Base-by-base conservation (phyloP, 495 filamentous ascomycete genomes). In the Aspergillus campestris region DNA sequence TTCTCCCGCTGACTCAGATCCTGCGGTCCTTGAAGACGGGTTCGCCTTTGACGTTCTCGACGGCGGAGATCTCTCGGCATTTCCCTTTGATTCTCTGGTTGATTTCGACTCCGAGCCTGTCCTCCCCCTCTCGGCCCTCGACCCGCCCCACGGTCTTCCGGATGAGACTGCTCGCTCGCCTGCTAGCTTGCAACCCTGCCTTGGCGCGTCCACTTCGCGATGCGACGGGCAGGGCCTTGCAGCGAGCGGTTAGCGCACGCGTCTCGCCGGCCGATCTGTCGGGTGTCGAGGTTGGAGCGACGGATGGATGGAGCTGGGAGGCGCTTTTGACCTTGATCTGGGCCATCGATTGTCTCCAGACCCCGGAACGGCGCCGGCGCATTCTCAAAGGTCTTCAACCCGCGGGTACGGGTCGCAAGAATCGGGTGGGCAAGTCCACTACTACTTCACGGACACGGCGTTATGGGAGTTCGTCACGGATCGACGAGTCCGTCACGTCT, bases 221-320 rank as follows among this genome's bases (percentile, higher is more conserved):
- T 87, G 87, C 87, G 86, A 90, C 87, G 82, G 80, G 84, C 79
- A 78, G 71, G 79, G 82, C 79, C 77, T 85, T 88, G 87, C 86
- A 77, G 75, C 72, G 66, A 65, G 70, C 67, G 58, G 67, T 67
- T 69, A 70, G 62, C 55, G 64, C 66, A 59, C 52, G 51, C 43
- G 52, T 67, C 50, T 60, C 59, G 49, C 55, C 39, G 49, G 53
- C 55, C 53, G 57, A 49, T 48, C 39, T 40, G 56, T 62, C 54
- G 61, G 56, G 37, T 27, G 39, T 54, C 53, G 62, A 50, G 55
- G 60, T 52, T 52, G 43, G 51, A 39, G 61, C 56, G 18, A 4
- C 18, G 57, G 58, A 50, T 47, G 55, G 59, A 64, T 60, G 53
- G 61, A 62, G 51, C 49, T 69, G 66, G 70, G 67, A 66, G 65